These are phyloP conservation scores for Friedmanniomyces endolithicus DNA, from an alignment of 495 filamentous ascomycete genomes.

Conservation along the genomic window DNA sequence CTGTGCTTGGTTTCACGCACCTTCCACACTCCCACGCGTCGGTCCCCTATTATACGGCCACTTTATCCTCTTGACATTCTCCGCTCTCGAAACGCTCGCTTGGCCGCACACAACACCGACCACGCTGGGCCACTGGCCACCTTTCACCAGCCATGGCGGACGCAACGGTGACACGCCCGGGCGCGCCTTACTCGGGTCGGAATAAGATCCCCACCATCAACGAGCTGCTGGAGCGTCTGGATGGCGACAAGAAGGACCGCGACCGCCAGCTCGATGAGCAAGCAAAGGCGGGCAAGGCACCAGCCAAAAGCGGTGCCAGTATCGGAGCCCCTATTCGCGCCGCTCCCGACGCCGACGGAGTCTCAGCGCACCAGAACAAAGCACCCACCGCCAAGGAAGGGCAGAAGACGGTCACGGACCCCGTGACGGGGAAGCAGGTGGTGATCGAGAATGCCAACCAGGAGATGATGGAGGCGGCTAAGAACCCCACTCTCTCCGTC, in stretches of 20 bases:
- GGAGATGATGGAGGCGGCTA: constrained; percentile 55
- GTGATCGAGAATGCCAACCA: constrained; percentile 72
- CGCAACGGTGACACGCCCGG: constrained; percentile 24
- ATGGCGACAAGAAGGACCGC: constrained; percentile 63
- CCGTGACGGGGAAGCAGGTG: constrained; percentile 72
- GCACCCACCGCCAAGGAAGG: constrained; percentile 39
- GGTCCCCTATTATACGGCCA: too few species aligned
- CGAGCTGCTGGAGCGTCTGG: constrained; percentile 66
- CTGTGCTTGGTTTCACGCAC: too few species aligned
- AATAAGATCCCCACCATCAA: constrained; percentile 73
- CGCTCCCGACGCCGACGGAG: constrained; percentile 27
- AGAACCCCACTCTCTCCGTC: constrained; percentile 62
- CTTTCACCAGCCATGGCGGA: constrained; percentile 24
- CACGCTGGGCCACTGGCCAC: background rate
- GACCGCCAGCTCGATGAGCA: constrained; percentile 52
- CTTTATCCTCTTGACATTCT: too few species aligned
- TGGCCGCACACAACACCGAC: background rate
- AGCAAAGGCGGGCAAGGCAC: constrained; percentile 30
- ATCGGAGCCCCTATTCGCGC: too few species aligned
- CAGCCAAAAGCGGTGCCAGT: constrained; percentile 21
- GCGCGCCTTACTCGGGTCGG: constrained; percentile 45
- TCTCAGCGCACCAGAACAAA: constrained; percentile 31
- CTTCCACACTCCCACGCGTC: too few species aligned
- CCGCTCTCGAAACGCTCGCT: background rate
- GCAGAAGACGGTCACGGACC: constrained; percentile 67